Conservation (phyloP, 805 yeast genomes). For the Wickerhamomyces strasburgensis region DNA sequence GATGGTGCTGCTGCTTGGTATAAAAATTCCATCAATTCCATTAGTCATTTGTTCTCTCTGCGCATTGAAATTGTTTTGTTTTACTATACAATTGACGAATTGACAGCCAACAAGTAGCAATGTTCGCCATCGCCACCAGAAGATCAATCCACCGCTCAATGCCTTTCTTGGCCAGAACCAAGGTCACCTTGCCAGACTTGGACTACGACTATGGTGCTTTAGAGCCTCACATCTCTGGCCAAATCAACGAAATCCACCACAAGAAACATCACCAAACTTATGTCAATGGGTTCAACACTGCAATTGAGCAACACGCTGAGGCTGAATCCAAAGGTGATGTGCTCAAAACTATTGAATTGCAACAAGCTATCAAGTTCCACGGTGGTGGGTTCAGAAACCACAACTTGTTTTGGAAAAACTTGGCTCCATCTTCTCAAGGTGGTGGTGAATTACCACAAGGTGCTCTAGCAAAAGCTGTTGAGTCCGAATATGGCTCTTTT, state of each 20-base stretch:
- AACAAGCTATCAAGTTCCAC: slow-evolving; percentile 79
- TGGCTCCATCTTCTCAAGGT: slow-evolving; percentile 68
- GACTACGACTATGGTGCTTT: slow-evolving; percentile 81
- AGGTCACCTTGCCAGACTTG: slow-evolving; percentile 74
- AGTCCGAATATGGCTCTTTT: slow-evolving; percentile 62
- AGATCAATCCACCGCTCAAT: slow-evolving; percentile 17
- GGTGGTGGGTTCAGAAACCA: slow-evolving; percentile 92
- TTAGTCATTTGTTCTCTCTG: no score
- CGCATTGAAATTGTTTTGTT: no score
- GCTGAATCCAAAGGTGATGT: slow-evolving; percentile 57
- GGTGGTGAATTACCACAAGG: slow-evolving; percentile 69
- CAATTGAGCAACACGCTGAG: slow-evolving; percentile 65
- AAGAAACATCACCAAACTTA: slow-evolving; percentile 90
- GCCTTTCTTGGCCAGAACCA: slow-evolving; percentile 40
- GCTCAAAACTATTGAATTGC: slow-evolving; percentile 55
- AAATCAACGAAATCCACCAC: slow-evolving; percentile 84
- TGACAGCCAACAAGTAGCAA: no score
- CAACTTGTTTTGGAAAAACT: slow-evolving; percentile 79
- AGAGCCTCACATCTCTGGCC: slow-evolving; percentile 82
- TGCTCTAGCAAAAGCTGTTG: slow-evolving; percentile 53
- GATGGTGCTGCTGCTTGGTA: no score
- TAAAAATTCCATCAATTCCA: no score
- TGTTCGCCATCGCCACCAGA: slow-evolving; percentile 26
- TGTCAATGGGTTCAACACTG: slow-evolving; percentile 78
- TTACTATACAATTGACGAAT: no score